phyloP scores from a whole-genome alignment of 108 stramenopile genomes.

The Nitzschia palea region DNA sequence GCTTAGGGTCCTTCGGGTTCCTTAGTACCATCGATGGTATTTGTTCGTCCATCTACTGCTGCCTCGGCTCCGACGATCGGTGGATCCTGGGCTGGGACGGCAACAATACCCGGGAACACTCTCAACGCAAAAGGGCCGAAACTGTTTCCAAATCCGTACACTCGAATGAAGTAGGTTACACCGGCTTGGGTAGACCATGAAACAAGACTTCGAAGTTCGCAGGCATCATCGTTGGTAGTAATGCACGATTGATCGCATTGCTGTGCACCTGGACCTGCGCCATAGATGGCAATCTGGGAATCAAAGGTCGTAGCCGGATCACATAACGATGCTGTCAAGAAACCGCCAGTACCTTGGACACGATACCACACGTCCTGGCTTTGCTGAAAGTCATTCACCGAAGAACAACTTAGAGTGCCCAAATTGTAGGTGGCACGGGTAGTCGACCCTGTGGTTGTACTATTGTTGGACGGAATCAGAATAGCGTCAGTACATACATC shows the following conservation, averaged over 20 bases:
- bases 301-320: constrained; percentile 8
- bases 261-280: constrained; percentile 10
- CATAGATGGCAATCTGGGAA: constrained; percentile 19
- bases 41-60: too few species aligned
- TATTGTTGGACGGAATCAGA: not conserved
- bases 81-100: too few species aligned
- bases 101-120: too few species aligned
- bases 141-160: not conserved
- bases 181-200: not conserved
- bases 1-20: too few species aligned
- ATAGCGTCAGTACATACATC: constrained; percentile 13
- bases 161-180: constrained; percentile 1
- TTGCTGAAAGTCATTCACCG: not conserved
- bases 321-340: constrained; percentile 16
- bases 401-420: too few species aligned
- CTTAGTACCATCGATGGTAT: too few species aligned
- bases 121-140: not conserved
- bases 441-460: constrained; percentile 5
- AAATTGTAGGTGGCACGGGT: not conserved
- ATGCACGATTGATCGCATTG: not conserved
- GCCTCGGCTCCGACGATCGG: too few species aligned
- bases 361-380: too few species aligned
- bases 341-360: constrained; percentile 16
- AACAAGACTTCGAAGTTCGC: not conserved
- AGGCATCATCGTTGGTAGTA: constrained; percentile 1